Percentiles rank a stretch among this genome's conserved stretches.
Conservation (phyloP, 441 rosid genomes). For the Euphorbia schlechtendalii region DNA sequence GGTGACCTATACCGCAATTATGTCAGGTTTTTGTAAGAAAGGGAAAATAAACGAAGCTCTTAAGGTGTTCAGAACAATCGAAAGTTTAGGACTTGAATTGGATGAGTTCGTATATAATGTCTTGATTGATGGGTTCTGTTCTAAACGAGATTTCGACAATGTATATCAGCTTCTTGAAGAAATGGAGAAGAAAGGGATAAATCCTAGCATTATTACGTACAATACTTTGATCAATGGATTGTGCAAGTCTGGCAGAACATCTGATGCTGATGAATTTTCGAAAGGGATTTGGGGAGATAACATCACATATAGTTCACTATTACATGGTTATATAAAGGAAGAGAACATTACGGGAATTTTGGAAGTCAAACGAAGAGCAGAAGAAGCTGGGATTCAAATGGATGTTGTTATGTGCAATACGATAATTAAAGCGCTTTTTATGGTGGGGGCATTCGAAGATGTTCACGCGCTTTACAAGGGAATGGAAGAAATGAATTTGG, state of each 20-base stretch:
- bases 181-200: constrained; percentile 65
- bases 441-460: constrained; percentile 71
- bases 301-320: constrained; percentile 52
- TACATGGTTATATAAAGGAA: constrained; percentile 58
- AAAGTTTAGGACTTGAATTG: constrained; percentile 38
- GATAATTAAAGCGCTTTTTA: constrained; percentile 57
- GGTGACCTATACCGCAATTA: constrained; percentile 47
- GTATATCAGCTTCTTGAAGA: constrained; percentile 50
- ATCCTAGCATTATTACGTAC: constrained; percentile 46
- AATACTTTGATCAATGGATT: constrained; percentile 61
- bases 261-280: constrained; percentile 56
- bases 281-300: constrained; percentile 52
- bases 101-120: constrained; percentile 63
- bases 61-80: constrained; percentile 39
- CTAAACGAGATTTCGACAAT: constrained; percentile 43
- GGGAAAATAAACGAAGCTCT: constrained; percentile 59
- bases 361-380: constrained; percentile 43
- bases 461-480: constrained; percentile 49
- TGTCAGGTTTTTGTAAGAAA: constrained; percentile 54
- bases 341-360: constrained; percentile 42
- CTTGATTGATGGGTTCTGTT: constrained; percentile 64
- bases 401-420: constrained; percentile 66
- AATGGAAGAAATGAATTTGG: constrained; percentile 51
- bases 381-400: constrained; percentile 43
- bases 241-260: constrained; percentile 59